These are phyloP conservation scores for Leersia perrieri DNA, from an alignment of 176 grass and related monocot species.

Conservation along the genomic window DNA sequence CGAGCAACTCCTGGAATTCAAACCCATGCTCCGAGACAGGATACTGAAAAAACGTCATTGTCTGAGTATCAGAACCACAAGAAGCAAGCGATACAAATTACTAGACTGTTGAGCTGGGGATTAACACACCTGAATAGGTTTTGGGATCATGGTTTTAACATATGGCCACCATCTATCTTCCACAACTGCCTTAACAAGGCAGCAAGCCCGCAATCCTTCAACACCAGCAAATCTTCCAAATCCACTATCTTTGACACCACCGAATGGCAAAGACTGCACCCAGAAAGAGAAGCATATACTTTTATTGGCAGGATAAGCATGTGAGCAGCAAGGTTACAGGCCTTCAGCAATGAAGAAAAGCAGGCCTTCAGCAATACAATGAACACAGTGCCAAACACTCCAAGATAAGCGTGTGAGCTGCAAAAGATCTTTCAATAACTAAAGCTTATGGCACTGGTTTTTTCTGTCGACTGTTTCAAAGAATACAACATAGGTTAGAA, in stretches of 20 bases:
- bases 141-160: conserved; percentile 85
- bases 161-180: conserved; percentile 97
- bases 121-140: conserved; percentile 84
- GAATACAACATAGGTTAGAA: background rate
- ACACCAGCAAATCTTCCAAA: conserved; percentile 96
- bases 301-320: conserved; percentile 11
- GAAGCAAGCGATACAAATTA: background rate
- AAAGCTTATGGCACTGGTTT: background rate
- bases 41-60: conserved; percentile 53
- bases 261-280: conserved; percentile 88
- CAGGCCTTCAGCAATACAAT: background rate
- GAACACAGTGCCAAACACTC: background rate
- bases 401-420: background rate
- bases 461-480: background rate
- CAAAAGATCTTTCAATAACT: background rate
- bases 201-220: conserved; percentile 92
- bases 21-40: conserved; percentile 85
- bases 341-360: background rate
- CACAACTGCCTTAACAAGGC: conserved; percentile 89
- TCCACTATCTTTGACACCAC: conserved; percentile 95
- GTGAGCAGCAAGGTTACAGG: too few relatives aligned
- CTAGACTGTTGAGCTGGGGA: background rate
- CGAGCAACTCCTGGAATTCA: conserved; percentile 85
- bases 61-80: conserved; percentile 4
- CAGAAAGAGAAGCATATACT: conserved; percentile 1